Conservation (phyloP, 805 yeast species). For the Yamadazyma olivae region DNA sequence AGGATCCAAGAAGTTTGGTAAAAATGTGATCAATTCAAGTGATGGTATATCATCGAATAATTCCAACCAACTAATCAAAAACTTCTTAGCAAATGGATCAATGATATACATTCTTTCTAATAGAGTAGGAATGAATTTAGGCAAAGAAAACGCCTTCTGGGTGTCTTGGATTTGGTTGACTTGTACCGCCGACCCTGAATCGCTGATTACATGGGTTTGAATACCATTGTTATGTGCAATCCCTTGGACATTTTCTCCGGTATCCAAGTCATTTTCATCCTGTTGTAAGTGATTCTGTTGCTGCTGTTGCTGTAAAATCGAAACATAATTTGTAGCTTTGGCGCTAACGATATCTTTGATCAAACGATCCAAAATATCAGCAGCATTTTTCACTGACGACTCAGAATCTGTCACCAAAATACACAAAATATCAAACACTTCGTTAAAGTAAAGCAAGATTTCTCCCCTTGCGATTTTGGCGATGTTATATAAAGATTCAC, state of each 20-base stretch:
- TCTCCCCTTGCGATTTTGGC: conserved; percentile 97
- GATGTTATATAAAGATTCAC: conserved; percentile 92
- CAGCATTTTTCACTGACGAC: conserved; percentile 89
- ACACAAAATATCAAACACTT: conserved; percentile 89
- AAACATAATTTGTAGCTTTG: conserved; percentile 83
- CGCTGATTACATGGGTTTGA: conserved; percentile 45
- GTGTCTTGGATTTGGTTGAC: conserved; percentile 58
- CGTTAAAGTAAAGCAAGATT: conserved; percentile 85
- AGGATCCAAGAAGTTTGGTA: conserved; percentile 88
- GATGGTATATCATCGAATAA: conserved; percentile 93
- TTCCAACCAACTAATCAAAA: conserved; percentile 90
- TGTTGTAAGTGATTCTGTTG: background rate
- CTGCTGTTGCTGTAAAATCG: conserved; percentile 54
- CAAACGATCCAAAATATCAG: conserved; percentile 84
- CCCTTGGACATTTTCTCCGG: background rate
- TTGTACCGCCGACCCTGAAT: conserved; percentile 58
- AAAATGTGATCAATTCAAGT: conserved; percentile 76
- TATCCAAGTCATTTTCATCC: conserved; percentile 1
- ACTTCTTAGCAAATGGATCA: conserved; percentile 89
- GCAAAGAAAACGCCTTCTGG: conserved; percentile 72
- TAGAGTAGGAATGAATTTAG: conserved; percentile 86
- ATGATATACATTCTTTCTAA: conserved; percentile 89
- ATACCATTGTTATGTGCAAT: conserved; percentile 19
- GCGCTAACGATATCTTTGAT: conserved; percentile 95
- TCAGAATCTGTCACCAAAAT: conserved; percentile 88